Base-by-base conservation (phyloP, 306 rosid species). In the Pterocarpus santalinus region DNA sequence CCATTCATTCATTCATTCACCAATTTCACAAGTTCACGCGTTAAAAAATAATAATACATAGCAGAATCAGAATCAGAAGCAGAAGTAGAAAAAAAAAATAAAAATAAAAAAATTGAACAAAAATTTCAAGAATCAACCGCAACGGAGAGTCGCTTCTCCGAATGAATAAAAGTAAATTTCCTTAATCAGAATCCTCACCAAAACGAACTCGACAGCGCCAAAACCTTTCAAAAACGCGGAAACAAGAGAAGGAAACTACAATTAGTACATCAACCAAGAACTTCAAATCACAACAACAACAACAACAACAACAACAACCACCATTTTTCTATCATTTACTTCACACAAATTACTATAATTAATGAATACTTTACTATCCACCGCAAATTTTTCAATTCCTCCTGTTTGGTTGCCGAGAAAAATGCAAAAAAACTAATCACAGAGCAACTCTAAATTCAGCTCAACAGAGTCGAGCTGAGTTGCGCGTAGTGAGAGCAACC, bases 151-250 rank as follows among this genome's bases (percentile, higher is more conserved):
- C 60, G 77, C 89, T 85, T 89, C 88, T 83, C 89, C 85, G 85
- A 88, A 87, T 84, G 91, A 80, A 91, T 65, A 86, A 88, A 85
- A 89, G 86, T 80, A 92, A 92, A 85, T 69, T 90, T 90, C 89
- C 90, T 89, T 87, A 85, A 63, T 89, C 93, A 91, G 91, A 84
- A 91, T 85, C 90, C 98, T 95, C 99, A 95, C 99, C 99, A 89
- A 90, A 89, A 91, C 83, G 91, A 88, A 89, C 77, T 83, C 73
- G 89, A 88, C 79, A 84, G 90, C 89, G 90, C 89, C 98, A 90
- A 87, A 87, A 90, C 98, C 98, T 93, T 89, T 72, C 74, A 86
- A 87, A 83, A 52, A 14, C 41, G 65, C 76, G 77, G 38, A 79
- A 72, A 77, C 84, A 47, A 88, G 83, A 86, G 85, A 80, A 69